Percentiles rank a stretch among this genome's conserved stretches.
phyloP scores from a whole-genome alignment of 495 filamentous ascomycete species.

The Podospora pseudopauciseta region DNA sequence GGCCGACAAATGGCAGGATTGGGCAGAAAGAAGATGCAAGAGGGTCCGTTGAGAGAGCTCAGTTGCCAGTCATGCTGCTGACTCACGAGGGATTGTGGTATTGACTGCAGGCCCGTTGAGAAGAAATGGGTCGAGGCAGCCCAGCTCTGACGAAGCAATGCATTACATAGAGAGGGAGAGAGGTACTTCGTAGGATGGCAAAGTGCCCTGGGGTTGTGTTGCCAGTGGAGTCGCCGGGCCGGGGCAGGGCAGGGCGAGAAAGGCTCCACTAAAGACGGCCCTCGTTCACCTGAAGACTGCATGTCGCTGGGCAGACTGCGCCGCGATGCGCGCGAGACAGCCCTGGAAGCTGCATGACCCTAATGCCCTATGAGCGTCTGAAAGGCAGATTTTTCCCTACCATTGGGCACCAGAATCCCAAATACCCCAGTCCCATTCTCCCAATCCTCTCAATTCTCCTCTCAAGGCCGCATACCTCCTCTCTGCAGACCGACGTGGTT shows the following conservation, averaged over 20 bases:
- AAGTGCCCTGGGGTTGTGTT: neutral
- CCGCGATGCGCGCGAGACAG: conserved; percentile 31
- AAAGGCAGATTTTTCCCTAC: conserved; percentile 22
- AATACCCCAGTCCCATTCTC: conserved; percentile 13
- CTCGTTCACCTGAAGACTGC: conserved; percentile 11
- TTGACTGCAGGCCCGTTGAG: conserved; percentile 4
- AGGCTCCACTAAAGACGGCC: neutral
- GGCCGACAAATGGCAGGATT: conserved; percentile 16
- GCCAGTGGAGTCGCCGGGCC: conserved; percentile 4
- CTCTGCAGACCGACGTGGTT: neutral
- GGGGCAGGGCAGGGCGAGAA: conserved; percentile 12
- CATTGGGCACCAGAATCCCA: conserved; percentile 34
- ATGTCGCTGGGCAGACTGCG: conserved; percentile 28
- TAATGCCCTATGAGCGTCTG: conserved; percentile 36
- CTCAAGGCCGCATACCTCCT: too few species aligned
- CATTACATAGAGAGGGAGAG: neutral
- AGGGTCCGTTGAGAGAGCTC: conserved; percentile 10
- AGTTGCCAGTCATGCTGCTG: neutral
- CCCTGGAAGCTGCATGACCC: conserved; percentile 32
- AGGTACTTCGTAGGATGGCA: neutral
- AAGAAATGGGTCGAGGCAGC: conserved; percentile 8
- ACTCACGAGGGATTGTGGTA: neutral
- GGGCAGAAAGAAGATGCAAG: conserved; percentile 20
- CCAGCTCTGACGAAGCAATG: conserved; percentile 7
- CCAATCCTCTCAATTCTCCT: conserved; percentile 4